Percentiles rank a stretch among this genome's conserved stretches.
These are phyloP conservation scores for Botrytis squamosa DNA, from an alignment of 2,329 filamentous ascomycete genomes.

Conservation along the genomic window DNA sequence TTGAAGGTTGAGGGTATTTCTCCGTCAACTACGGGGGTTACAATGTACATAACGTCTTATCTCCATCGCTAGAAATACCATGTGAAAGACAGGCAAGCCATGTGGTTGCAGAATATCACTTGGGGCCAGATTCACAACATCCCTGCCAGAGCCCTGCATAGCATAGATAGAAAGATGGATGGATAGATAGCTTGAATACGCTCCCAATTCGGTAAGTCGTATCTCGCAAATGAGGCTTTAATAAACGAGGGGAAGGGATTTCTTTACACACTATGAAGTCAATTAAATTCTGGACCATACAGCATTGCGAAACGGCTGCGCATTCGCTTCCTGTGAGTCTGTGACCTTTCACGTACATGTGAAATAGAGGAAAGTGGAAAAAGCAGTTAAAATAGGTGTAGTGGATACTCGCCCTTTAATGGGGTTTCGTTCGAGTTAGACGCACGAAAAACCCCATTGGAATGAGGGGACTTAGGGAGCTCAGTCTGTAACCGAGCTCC, in stretches of 20 bases:
- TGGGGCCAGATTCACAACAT: not conserved
- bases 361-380: not conserved
- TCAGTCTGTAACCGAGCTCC: constrained; percentile 1
- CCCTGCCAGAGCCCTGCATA: constrained; percentile 5
- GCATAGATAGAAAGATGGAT: not conserved
- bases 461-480: constrained; percentile 5
- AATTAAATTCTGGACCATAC: not conserved
- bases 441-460: not conserved
- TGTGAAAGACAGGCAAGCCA: constrained; percentile 8
- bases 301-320: not conserved
- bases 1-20: not conserved
- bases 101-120: constrained; percentile 1
- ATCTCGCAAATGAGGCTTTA: not conserved
- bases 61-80: not conserved
- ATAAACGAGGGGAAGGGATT: not conserved
- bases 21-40: not conserved
- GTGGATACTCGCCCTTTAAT: not conserved
- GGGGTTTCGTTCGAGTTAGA: not conserved
- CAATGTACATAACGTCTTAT: not conserved
- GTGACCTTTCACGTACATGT: constrained; percentile 6
- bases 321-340: not conserved
- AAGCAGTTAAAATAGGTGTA: not conserved
- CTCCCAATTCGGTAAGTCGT: constrained; percentile 2
- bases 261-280: not conserved
- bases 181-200: not conserved